phyloP scores from a whole-genome alignment of 1,284 basidiomycete species.

The Apiotrichum akiyoshidainum region DNA sequence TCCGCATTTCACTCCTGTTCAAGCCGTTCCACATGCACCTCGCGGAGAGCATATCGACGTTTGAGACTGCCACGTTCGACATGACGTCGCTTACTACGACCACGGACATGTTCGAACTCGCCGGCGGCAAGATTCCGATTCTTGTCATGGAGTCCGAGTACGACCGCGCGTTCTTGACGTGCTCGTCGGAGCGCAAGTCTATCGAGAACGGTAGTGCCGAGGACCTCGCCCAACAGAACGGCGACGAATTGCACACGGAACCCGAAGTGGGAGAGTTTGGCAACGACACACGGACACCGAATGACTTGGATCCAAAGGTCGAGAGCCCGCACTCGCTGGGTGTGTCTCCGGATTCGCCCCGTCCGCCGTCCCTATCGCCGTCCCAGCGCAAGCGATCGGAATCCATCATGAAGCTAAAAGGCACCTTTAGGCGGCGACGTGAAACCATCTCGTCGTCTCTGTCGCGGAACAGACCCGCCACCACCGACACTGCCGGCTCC shows the following conservation, averaged over 20 bases:
- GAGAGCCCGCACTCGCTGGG: too few species aligned
- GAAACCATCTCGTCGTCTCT: not conserved
- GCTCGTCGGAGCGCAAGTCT: not conserved
- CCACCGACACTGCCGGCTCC: too few species aligned
- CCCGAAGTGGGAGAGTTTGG: too few species aligned
- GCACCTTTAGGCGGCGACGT: not conserved
- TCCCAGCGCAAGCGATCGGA: too few species aligned
- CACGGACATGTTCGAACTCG: slow-evolving; percentile 14
- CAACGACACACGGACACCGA: too few species aligned
- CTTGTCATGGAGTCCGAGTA: slow-evolving; percentile 41
- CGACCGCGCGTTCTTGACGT: slow-evolving; percentile 15
- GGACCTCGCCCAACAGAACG: not conserved
- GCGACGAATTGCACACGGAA: too few species aligned
- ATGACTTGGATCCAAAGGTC: too few species aligned
- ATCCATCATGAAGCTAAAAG: too few species aligned
- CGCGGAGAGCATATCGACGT: slow-evolving; percentile 39
- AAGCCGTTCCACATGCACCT: slow-evolving; percentile 49
- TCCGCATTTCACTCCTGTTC: slow-evolving; percentile 49
- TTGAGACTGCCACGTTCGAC: slow-evolving; percentile 45
- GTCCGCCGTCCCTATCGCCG: too few species aligned
- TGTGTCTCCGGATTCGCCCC: too few species aligned
- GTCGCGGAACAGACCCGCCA: too few species aligned
- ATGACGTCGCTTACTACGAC: slow-evolving; percentile 31
- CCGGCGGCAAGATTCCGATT: slow-evolving; percentile 22
- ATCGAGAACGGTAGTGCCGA: not conserved